These are phyloP conservation scores for Rhodotorula kratochvilovae DNA, from an alignment of 768 basidiomycete species.

Conservation along the genomic window DNA sequence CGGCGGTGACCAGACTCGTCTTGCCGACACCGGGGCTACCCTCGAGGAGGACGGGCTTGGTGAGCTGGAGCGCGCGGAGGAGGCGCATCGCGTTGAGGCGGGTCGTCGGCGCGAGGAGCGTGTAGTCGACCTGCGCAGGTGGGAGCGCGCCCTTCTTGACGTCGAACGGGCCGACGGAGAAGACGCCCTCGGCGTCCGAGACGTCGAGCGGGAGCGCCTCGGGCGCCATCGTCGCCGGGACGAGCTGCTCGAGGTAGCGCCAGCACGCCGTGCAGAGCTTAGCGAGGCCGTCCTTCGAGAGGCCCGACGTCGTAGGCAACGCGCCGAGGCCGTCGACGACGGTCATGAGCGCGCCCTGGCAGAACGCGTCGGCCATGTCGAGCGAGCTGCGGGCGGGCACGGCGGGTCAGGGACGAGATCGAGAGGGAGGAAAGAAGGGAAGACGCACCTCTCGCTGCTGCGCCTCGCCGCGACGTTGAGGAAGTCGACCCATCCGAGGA, in stretches of 20 bases:
- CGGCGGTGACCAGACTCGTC: slow-evolving; percentile 82
- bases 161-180: slow-evolving; percentile 68
- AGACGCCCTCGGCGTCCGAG: slow-evolving; percentile 44
- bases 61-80: slow-evolving; percentile 78
- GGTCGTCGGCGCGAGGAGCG: slow-evolving; percentile 82
- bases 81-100: slow-evolving; percentile 80
- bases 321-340: slow-evolving; percentile 67
- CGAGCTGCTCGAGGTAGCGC: slow-evolving; percentile 54
- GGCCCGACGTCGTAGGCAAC: slow-evolving; percentile 43
- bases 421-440: not conserved
- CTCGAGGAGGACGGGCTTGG: slow-evolving; percentile 88
- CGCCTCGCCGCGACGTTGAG: slow-evolving; percentile 53
- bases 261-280: slow-evolving; percentile 53
- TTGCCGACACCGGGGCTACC: slow-evolving; percentile 98
- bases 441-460: slow-evolving; percentile 6
- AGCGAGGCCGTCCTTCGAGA: slow-evolving; percentile 59
- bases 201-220: slow-evolving; percentile 50
- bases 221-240: slow-evolving; percentile 39
- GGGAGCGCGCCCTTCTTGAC: slow-evolving; percentile 59
- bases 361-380: slow-evolving; percentile 28
- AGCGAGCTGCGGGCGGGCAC: slow-evolving; percentile 3
- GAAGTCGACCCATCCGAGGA: slow-evolving; percentile 91
- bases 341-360: slow-evolving; percentile 85
- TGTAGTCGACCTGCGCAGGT: slow-evolving; percentile 56
- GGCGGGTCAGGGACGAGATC: not conserved